A percentile compares a stretch with the other conserved stretches of the same genome.
Evolutionary conservation across 495 filamentous ascomycete genomes (phyloP).

Genomic region (Terfezia claveryi): DNA sequence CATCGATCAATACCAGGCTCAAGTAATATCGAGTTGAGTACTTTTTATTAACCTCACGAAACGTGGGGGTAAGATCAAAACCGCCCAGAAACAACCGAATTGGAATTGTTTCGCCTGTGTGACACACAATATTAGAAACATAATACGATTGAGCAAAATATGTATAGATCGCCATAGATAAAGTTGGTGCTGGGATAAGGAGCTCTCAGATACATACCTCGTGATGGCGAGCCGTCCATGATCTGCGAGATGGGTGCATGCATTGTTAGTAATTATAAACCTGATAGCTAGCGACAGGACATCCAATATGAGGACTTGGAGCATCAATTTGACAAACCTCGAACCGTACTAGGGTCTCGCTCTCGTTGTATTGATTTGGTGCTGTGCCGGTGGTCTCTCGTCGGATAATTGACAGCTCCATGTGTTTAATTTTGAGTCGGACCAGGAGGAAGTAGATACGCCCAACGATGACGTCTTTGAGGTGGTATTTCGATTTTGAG

Average conservation of each 20-base stretch:
- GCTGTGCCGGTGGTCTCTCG: conserved; percentile 89
- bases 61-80: conserved; percentile 93
- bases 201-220: conserved; percentile 40
- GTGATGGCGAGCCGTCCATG: conserved; percentile 93
- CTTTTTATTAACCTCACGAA: conserved; percentile 99
- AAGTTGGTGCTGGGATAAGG: background rate
- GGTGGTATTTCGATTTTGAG: conserved; percentile 94
- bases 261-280: background rate
- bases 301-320: too few species aligned
- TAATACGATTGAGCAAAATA: too few species aligned
- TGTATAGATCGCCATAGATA: conserved; percentile 9
- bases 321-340: conserved; percentile 38
- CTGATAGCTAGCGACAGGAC: too few species aligned
- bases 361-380: conserved; percentile 99
- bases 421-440: conserved; percentile 97
- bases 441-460: conserved; percentile 98
- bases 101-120: conserved; percentile 77
- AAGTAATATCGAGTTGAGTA: conserved; percentile 97
- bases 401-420: conserved; percentile 96
- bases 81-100: conserved; percentile 94
- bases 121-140: background rate
- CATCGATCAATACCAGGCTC: conserved; percentile 87
- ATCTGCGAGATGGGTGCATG: conserved; percentile 33
- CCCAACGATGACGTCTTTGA: conserved; percentile 98
- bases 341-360: conserved; percentile 91